Evolutionary conservation across 352 stramenopile species (phyloP).

Genomic region (Globisporangium megalacanthum): DNA sequence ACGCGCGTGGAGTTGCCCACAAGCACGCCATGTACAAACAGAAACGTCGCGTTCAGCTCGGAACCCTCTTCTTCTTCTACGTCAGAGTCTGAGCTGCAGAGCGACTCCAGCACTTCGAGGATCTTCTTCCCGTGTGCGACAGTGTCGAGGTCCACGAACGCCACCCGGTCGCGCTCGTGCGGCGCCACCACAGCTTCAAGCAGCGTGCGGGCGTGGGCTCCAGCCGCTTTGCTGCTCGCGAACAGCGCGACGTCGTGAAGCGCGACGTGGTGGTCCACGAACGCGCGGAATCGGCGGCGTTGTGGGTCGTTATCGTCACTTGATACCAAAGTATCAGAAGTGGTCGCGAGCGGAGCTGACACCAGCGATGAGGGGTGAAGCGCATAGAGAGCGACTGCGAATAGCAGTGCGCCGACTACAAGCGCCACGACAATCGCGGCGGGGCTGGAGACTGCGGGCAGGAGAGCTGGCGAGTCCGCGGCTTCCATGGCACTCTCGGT

Average conservation of each 20-base stretch:
- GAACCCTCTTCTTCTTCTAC: not conserved
- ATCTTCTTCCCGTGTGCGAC: slow-evolving; percentile 23
- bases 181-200: slow-evolving; percentile 2
- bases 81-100: not conserved
- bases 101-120: slow-evolving; percentile 14
- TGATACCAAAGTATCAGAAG: too few relatives aligned
- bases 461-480: too few relatives aligned
- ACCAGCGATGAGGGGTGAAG: not conserved
- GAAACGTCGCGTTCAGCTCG: slow-evolving; percentile 10
- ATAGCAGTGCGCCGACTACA: slow-evolving; percentile 8
- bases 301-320: not conserved
- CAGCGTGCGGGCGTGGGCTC: slow-evolving; percentile 3
- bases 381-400: slow-evolving; percentile 3
- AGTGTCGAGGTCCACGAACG: slow-evolving; percentile 20
- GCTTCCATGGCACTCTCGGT: too few relatives aligned
- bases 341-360: not conserved
- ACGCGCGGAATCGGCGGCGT: slow-evolving; percentile 1
- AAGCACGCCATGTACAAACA: slow-evolving; percentile 20
- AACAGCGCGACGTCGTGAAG: slow-evolving; percentile 11
- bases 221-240: not conserved
- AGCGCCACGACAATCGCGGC: slow-evolving; percentile 4
- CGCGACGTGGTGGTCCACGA: slow-evolving; percentile 5
- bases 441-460: not conserved
- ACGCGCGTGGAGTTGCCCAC: slow-evolving; percentile 16
- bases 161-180: not conserved